Evolutionary conservation across 805 yeast species (phyloP), one percentile per base, ranked within the genome.

Genomic region (Dipodascus albidus): DNA sequence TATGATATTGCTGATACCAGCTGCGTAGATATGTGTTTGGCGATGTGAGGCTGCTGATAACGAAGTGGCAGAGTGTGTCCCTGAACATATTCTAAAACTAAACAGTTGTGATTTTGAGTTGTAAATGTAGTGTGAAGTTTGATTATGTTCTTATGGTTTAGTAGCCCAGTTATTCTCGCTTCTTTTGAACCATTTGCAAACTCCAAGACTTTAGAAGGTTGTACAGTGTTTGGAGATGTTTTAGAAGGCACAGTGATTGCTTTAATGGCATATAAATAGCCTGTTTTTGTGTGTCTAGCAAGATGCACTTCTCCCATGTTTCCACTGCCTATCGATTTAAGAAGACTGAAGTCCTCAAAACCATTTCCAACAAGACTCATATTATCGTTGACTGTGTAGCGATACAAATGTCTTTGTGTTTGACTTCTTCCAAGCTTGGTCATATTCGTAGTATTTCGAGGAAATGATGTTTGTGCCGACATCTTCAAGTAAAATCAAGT

Each of bases 251-350:
- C 6, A 4, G 96, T 95, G 42, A 91, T 93, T 53, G 91, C 90
- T 66, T 91, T 91, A 23, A 91, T 89, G 0, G 96, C 91, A 14
- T 87, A 76, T 60, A 87, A 90, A 56, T 78, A 80, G 49, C 67
- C 66, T 1, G 96, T 87, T 31, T 80, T 68, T 59, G 85, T 79
- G 70, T 90, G 95, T 62, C 81, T 82, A 1, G 98, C 98, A 38
- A 93, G 74, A 70, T 93, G 93, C 50, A 93, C 99, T 67, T 91
- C 95, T 54, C 99, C 99, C 98, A 93, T 93, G 0, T 96, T 88
- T 2, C 99, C 99, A 1, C 97, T 96, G 47, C 99, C 99, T 48
- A 93, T 86, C 1, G 96, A 89, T 68, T 88, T 88, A 54, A 87
- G 77, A 61, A 91, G 89, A 60, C 20, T 38, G 20, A 38, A 38